Evolutionary conservation across 352 stramenopile species (phyloP), one percentile per base, ranked within the genome.

Genomic region (Peronospora belbahrii): DNA sequence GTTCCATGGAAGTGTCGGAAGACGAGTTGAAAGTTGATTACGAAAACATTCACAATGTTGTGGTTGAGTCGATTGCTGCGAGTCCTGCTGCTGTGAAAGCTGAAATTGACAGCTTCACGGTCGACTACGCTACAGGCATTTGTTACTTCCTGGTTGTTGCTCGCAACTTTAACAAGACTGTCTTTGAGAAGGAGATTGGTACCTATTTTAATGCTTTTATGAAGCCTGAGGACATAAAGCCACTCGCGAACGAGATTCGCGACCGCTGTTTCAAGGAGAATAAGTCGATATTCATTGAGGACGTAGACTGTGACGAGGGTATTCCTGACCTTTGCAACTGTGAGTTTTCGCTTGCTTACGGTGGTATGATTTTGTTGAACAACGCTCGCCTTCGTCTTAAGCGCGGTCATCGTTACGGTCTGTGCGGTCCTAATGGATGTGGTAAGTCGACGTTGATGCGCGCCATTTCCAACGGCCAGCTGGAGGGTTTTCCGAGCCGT

Each of bases 281-380:
- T 74, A 93, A 93, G 74, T 68, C 67, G 36, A 92, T 93, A 62
- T 82, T 90, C 47, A 93, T 95, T 42, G 94, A 98, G 48, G 94
- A 98, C 43, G 88, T 98, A 7, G 77, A 98, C 66, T 97, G 96
- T 30, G 95, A 98, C 24, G 93, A 98, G 54, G 92, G 95, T 70
- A 91, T 96, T 43, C 94, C 97, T 30, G 91, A 98, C 62, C 75
- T 99, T 5, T 99, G 96, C 68, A 97, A 99, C 86, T 98, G 95
- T 63, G 90, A 97, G 65, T 99, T 99, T 73, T 98, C 96, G 52
- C 84, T 99, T 39, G 96, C 96, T 4, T 94, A 96, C 65, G 85
- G 83, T 81, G 87, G 88, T 67, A 95, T 94, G 71, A 92, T 95
- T 52, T 53, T 97, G 54, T 65, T 97, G 20, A 92, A 95, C 66